A percentile compares a stretch with the other conserved stretches of the same genome.
Conservation (phyloP, 805 yeast genomes). For the Ogataea dorogensis region DNA sequence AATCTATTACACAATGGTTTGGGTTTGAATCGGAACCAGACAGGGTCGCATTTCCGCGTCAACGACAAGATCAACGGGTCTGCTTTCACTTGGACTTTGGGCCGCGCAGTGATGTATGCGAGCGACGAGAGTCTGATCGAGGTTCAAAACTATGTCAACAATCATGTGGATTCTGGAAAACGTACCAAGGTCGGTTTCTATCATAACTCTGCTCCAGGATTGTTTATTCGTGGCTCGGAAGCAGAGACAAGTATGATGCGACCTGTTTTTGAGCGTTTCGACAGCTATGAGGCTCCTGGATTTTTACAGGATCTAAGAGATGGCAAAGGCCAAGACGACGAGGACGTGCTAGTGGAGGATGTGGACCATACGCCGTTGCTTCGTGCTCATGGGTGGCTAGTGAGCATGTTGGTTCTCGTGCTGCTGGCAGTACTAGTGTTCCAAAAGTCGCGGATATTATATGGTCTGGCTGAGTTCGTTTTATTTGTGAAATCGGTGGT, state of each 20-base stretch:
- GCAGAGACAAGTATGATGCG: conserved; percentile 38
- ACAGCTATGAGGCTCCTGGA: conserved; percentile 23
- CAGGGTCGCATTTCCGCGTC: conserved; percentile 37
- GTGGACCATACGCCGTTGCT: conserved; percentile 39
- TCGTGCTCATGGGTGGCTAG: conserved; percentile 16
- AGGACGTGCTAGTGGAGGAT: conserved; percentile 38
- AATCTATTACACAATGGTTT: conserved; percentile 58
- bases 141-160: conserved; percentile 34
- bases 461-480: conserved; percentile 20
- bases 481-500: conserved; percentile 17
- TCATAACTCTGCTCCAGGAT: conserved; percentile 46
- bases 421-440: conserved; percentile 10
- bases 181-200: conserved; percentile 42
- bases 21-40: conserved; percentile 53
- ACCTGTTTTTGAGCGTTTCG: conserved; percentile 38
- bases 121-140: conserved; percentile 48
- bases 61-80: conserved; percentile 68
- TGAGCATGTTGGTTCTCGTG: conserved; percentile 7
- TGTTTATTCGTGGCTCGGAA: conserved; percentile 56
- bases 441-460: conserved; percentile 21
- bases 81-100: conserved; percentile 93
- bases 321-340: conserved; percentile 31
- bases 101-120: conserved; percentile 66
- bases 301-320: conserved; percentile 25
- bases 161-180: conserved; percentile 11